Evolutionary conservation across 1,284 basidiomycete genomes (phyloP).

Genomic region (Trametes hirsuta): DNA sequence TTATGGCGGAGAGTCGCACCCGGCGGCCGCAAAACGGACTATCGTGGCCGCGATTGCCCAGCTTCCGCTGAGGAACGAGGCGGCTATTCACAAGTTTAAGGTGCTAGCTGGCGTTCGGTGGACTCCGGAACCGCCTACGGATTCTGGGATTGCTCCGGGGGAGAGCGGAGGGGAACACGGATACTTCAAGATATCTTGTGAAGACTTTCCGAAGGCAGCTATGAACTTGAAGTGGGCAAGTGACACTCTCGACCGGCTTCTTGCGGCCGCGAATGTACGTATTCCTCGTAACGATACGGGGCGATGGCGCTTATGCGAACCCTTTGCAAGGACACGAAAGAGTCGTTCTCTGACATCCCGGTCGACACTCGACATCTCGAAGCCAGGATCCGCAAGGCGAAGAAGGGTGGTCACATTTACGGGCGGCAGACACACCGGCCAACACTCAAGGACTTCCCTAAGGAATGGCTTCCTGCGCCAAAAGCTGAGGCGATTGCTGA

Average conservation of each 20-base stretch:
- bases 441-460: constrained; percentile 76
- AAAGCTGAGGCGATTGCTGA: constrained; percentile 11
- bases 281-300: neutral
- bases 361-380: constrained; percentile 80
- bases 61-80: constrained; percentile 63
- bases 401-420: constrained; percentile 67
- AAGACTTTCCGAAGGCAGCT: constrained; percentile 73
- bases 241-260: constrained; percentile 73
- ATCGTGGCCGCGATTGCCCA: constrained; percentile 74
- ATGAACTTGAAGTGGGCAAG: constrained; percentile 90
- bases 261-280: constrained; percentile 80
- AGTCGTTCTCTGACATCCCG: constrained; percentile 66
- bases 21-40: constrained; percentile 68
- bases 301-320: constrained; percentile 2
- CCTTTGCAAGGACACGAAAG: constrained; percentile 46
- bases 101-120: constrained; percentile 84
- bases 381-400: constrained; percentile 68
- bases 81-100: constrained; percentile 78
- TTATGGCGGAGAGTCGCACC: constrained; percentile 77
- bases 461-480: constrained; percentile 70
- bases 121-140: constrained; percentile 71
- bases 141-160: constrained; percentile 55
- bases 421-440: constrained; percentile 60
- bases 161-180: constrained; percentile 63
- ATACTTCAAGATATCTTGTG: constrained; percentile 85